These are phyloP conservation scores for Lophium mytilinum DNA, from an alignment of 495 filamentous ascomycete genomes.

Conservation along the genomic window DNA sequence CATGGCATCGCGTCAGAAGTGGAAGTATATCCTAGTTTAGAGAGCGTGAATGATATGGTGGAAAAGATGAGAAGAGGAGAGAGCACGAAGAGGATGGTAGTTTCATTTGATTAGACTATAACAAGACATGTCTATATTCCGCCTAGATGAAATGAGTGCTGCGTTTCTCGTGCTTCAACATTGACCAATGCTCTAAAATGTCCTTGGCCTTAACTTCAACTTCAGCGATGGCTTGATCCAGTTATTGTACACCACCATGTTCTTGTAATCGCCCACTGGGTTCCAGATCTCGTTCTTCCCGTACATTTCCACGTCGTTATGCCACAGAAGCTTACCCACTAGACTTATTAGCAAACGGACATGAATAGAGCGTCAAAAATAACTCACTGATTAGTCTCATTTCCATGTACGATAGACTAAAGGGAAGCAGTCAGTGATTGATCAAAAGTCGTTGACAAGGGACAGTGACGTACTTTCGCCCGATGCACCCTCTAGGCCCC, in stretches of 20 bases:
- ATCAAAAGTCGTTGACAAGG: not conserved
- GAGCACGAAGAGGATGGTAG: constrained; percentile 11
- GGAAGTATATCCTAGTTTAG: constrained; percentile 11
- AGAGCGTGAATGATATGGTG: constrained; percentile 17
- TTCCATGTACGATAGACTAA: constrained; percentile 10
- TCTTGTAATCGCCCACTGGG: constrained; percentile 12
- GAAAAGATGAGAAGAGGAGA: constrained; percentile 18
- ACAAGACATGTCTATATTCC: not conserved
- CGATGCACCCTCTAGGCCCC: constrained; percentile 16
- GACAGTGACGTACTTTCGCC: constrained; percentile 49
- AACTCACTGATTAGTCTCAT: constrained; percentile 10
- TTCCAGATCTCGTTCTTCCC: constrained; percentile 5
- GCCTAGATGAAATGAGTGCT: too few species aligned
- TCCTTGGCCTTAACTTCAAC: constrained; percentile 13
- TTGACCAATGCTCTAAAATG: not conserved
- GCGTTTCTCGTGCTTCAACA: too few species aligned
- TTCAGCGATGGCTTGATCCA: constrained; percentile 16
- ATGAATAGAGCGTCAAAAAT: too few species aligned
- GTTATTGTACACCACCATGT: constrained; percentile 22
- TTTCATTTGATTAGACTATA: constrained; percentile 7
- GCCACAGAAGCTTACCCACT: constrained; percentile 12
- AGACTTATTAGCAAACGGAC: too few species aligned
- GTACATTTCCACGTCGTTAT: constrained; percentile 13
- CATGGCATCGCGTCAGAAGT: constrained; percentile 23
- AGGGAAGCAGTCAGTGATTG: too few species aligned